Evolutionary conservation across 495 filamentous ascomycete genomes (phyloP), one percentile per base, ranked within the genome.

Genomic region (Wilcoxina mikolae): DNA sequence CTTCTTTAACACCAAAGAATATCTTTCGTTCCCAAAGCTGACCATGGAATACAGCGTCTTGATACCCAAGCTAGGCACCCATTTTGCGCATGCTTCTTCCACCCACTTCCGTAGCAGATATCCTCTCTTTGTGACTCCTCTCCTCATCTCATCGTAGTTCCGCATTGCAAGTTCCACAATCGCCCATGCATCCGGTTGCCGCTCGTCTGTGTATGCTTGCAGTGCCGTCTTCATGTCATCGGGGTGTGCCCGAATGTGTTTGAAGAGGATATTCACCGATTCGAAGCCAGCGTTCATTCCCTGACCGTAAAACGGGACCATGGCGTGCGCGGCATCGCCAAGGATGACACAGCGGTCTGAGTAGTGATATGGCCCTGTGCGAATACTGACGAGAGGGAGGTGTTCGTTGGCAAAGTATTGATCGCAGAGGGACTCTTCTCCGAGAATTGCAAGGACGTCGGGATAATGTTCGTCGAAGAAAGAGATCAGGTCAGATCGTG

Each of bases 281-380:
- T 91, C 82, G 53, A 98, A 76, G 1, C 87, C 81, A 18, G 91
- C 78, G 67, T 98, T 88, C 73, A 93, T 84, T 45, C 86, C 83
- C 62, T 96, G 83, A 20, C 84, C 83, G 70, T 91, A 85, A 72
- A 96, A 98, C 1, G 93, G 91, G 0, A 98, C 87, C 78, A 98
- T 95, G 45, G 91, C 93, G 69, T 98, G 93, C 4, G 91, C 91
- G 22, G 91, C 88, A 62, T 98, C 91, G 47, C 91, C 91, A 39
- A 98, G 60, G 55, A 98, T 85, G 51, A 93, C 85, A 22, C 73
- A 84, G n/a, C 80, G 83, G 26, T 78, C 76, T 33, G 66, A 72
- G 73, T 76, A 86, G 70, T 95, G 86, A 67, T 95, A 81, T 0
- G 93, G 91, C 0, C 73, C 23, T 2, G 51, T 54, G 23, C 51